Percentiles rank a stretch among this genome's conserved stretches.
Conservation (phyloP, 805 yeast genomes). For the Blastobotrys peoriensis region DNA sequence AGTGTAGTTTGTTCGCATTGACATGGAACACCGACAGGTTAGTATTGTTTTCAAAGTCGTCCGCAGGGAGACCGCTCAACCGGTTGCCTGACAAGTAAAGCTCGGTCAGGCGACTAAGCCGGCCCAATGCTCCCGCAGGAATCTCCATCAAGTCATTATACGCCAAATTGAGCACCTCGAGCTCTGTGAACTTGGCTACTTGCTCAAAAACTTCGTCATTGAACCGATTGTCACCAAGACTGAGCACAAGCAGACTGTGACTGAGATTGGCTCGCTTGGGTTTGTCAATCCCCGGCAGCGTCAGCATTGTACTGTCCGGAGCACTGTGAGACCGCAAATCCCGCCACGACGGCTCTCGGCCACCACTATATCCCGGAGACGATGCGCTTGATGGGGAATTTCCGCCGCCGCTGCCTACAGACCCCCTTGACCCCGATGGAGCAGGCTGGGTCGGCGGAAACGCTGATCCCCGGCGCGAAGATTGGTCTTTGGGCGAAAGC, state of each 20-base stretch:
- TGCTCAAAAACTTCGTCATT: conserved; percentile 70
- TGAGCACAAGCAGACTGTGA: conserved; percentile 49
- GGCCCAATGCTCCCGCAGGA: conserved; percentile 62
- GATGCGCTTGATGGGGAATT: neutral
- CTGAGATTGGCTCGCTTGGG: conserved; percentile 30
- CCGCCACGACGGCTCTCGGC: too few species aligned
- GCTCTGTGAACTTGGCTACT: conserved; percentile 50
- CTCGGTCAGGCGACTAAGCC: conserved; percentile 51
- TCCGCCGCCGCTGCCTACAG: neutral
- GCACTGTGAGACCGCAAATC: neutral
- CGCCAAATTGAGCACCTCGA: conserved; percentile 65
- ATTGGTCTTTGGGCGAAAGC: conserved; percentile 5
- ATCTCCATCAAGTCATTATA: conserved; percentile 82
- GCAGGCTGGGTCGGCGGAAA: neutral
- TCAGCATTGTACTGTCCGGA: neutral
- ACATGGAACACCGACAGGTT: conserved; percentile 56
- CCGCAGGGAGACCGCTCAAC: conserved; percentile 73
- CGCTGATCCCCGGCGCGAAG: conserved; percentile 1
- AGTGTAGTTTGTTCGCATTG: conserved; percentile 78
- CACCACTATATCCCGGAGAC: neutral
- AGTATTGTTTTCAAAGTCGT: conserved; percentile 62
- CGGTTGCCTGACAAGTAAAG: conserved; percentile 80
- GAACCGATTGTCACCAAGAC: conserved; percentile 78
- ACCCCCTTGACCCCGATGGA: neutral
- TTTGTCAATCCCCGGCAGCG: neutral